phyloP scores from a whole-genome alignment of 2,329 filamentous ascomycete species.

The Hysterium pulicare region DNA sequence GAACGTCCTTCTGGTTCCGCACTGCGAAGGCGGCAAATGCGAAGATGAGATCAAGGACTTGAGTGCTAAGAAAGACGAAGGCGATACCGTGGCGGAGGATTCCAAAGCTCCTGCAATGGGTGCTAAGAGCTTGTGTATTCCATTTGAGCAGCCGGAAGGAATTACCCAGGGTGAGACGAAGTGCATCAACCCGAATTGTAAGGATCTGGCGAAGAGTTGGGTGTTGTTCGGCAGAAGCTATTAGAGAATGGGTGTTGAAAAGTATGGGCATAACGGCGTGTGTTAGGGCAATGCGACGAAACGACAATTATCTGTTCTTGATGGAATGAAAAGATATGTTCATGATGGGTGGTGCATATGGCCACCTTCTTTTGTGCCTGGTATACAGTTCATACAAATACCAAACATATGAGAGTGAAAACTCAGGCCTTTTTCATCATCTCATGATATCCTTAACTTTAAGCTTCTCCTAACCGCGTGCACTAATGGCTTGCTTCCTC shows the following conservation, averaged over 20 bases:
- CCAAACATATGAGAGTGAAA: no score
- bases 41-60: conserved; percentile 95
- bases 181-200: conserved; percentile 87
- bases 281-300: no score
- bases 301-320: no score
- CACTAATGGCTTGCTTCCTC: no score
- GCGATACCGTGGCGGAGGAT: conserved; percentile 68
- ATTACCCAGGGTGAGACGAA: conserved; percentile 78
- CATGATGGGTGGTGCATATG: no score
- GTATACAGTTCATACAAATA: no score
- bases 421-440: no score
- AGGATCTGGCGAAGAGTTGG: conserved; percentile 73
- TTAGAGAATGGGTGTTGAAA: conserved; percentile 20
- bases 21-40: conserved; percentile 79
- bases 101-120: conserved; percentile 71
- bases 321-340: no score
- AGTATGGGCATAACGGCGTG: no score
- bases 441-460: no score
- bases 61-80: conserved; percentile 71
- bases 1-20: conserved; percentile 89
- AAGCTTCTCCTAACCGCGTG: no score
- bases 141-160: conserved; percentile 81
- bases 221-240: conserved; percentile 76
- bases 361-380: no score
- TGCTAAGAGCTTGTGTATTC: conserved; percentile 73